Percentiles rank a stretch among this genome's conserved stretches.
Conservation (phyloP, 2,329 filamentous ascomycete genomes). For the Fonsecaea nubica region DNA sequence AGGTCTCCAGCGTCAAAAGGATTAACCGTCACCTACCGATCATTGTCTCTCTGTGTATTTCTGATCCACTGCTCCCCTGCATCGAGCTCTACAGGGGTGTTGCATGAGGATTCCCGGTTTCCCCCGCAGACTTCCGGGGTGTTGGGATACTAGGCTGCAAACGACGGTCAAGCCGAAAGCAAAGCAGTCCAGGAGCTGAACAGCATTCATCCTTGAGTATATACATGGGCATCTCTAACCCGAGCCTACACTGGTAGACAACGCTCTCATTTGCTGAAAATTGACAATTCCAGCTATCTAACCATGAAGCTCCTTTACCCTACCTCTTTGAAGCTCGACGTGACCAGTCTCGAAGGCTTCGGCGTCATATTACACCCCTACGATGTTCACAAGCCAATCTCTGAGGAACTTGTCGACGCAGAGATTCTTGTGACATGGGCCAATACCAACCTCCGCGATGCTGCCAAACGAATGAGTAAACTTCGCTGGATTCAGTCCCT, state of each 20-base stretch:
- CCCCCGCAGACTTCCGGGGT: constrained; percentile 1
- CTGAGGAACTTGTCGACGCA: constrained; percentile 64
- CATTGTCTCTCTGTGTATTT: not conserved
- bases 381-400: constrained; percentile 63
- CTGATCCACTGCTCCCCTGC: not conserved
- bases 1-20: not conserved
- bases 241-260: not conserved
- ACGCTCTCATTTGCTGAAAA: not conserved
- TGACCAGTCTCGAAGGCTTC: constrained; percentile 63
- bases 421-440: constrained; percentile 67
- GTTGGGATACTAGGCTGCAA: not conserved
- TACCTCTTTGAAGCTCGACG: constrained; percentile 65
- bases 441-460: constrained; percentile 68
- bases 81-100: not conserved
- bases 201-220: not conserved
- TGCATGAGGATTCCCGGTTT: constrained; percentile 6
- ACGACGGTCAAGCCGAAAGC: no score
- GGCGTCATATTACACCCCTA: constrained; percentile 62
- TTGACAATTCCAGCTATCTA: not conserved
- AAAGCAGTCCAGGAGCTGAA: not conserved
- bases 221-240: not conserved
- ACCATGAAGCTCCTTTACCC: constrained; percentile 68
- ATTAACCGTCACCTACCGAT: not conserved
- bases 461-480: constrained; percentile 61
- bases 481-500: constrained; percentile 71